phyloP scores from a whole-genome alignment of 2,329 filamentous ascomycete genomes.

The Geoglossum cookeanum region DNA sequence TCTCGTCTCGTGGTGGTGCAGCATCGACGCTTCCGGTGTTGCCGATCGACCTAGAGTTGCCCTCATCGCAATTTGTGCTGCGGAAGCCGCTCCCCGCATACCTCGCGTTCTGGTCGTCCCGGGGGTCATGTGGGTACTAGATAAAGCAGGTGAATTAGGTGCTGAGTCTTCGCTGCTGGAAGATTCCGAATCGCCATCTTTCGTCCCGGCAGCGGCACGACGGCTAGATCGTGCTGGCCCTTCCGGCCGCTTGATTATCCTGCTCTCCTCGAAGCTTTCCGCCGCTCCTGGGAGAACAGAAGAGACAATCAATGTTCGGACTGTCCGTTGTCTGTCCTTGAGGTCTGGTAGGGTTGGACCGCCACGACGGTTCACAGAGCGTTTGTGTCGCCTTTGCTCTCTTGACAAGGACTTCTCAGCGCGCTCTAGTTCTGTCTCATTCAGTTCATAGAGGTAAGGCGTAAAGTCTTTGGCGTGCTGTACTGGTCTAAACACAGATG shows the following conservation, averaged over 20 bases:
- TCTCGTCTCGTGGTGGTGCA: slow-evolving; percentile 55
- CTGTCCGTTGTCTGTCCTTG: slow-evolving; percentile 82
- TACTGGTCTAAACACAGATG: slow-evolving; percentile 69
- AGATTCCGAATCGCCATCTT: slow-evolving; percentile 59
- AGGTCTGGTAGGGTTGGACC: slow-evolving; percentile 89
- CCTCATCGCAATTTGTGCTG: slow-evolving; percentile 70
- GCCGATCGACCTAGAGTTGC: slow-evolving; percentile 62
- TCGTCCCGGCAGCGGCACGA: slow-evolving; percentile 30
- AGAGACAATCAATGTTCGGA: slow-evolving; percentile 80
- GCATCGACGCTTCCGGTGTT: slow-evolving; percentile 57
- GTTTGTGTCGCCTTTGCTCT: slow-evolving; percentile 85
- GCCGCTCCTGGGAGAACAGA: slow-evolving; percentile 81
- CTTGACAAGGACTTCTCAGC: slow-evolving; percentile 85
- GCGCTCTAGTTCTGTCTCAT: slow-evolving; percentile 71
- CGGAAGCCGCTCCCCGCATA: slow-evolving; percentile 73
- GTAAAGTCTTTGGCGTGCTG: slow-evolving; percentile 88
- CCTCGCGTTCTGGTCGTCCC: slow-evolving; percentile 73
- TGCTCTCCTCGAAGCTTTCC: slow-evolving; percentile 59
- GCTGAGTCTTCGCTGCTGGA: slow-evolving; percentile 81
- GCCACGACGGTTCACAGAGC: slow-evolving; percentile 82
- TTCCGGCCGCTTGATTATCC: slow-evolving; percentile 60
- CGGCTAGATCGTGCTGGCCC: slow-evolving; percentile 30
- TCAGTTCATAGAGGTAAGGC: slow-evolving; percentile 86
- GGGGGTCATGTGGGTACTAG: slow-evolving; percentile 35
- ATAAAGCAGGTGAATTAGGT: slow-evolving; percentile 66